Percentiles rank a stretch among this genome's conserved stretches.
phyloP scores from a whole-genome alignment of 768 basidiomycete genomes.

The Mycena floridula region DNA sequence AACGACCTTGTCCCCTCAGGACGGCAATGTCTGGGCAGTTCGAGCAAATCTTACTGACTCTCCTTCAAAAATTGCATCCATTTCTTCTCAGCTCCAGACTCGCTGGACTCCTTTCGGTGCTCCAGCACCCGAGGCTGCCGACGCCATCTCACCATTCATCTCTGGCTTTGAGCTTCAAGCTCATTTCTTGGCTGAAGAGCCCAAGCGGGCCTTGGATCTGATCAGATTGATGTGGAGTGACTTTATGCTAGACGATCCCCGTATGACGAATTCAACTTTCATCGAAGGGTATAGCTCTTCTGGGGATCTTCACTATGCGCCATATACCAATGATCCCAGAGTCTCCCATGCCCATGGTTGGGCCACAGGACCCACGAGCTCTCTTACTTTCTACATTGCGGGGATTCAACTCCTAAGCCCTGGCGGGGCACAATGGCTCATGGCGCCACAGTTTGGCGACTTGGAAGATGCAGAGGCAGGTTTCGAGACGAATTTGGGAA shows the following conservation, averaged over 20 bases:
- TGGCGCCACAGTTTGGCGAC: slow-evolving; percentile 24
- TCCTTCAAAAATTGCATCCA: slow-evolving; percentile 16
- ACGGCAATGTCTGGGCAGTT: slow-evolving; percentile 29
- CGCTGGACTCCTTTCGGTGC: slow-evolving; percentile 29
- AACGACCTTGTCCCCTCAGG: slow-evolving; percentile 28
- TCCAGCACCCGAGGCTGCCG: slow-evolving; percentile 28
- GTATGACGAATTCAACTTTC: slow-evolving; percentile 17
- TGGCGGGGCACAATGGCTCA: slow-evolving; percentile 22
- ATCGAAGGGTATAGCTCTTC: slow-evolving; percentile 30
- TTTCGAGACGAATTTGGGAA: slow-evolving; percentile 27
- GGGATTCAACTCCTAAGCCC: slow-evolving; percentile 25
- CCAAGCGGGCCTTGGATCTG: slow-evolving; percentile 25
- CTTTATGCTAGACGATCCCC: slow-evolving; percentile 29
- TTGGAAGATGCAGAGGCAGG: slow-evolving; percentile 23
- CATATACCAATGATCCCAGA: slow-evolving; percentile 31
- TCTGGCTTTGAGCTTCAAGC: slow-evolving; percentile 31
- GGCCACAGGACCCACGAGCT: slow-evolving; percentile 29
- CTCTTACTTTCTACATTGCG: slow-evolving; percentile 29
- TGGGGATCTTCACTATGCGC: slow-evolving; percentile 25
- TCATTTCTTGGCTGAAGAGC: slow-evolving; percentile 26
- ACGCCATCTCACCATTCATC: slow-evolving; percentile 30
- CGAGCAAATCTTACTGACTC: slow-evolving; percentile 24
- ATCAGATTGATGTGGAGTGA: slow-evolving; percentile 26
- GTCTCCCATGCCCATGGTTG: slow-evolving; percentile 29
- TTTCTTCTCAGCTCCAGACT: slow-evolving; percentile 23